Evolutionary conservation across 2,329 filamentous ascomycete species (phyloP).

Genomic region (Pseudovirgaria hyperparasitica): DNA sequence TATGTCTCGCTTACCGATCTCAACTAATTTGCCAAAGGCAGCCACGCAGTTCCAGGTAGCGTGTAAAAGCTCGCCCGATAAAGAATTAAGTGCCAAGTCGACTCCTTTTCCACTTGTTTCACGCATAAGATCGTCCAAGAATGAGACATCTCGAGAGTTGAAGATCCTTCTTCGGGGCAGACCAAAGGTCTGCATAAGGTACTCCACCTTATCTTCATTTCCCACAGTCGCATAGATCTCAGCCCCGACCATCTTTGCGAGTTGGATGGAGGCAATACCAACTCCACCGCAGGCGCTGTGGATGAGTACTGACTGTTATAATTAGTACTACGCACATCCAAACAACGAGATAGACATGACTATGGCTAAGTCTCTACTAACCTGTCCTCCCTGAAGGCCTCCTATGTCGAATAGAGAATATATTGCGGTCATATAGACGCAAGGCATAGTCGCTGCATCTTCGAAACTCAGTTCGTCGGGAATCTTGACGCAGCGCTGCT

Average conservation of each 20-base stretch:
- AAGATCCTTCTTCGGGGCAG: constrained; percentile 15
- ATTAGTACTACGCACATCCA: not conserved
- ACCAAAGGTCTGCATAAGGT: constrained; percentile 3
- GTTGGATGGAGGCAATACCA: constrained; percentile 9
- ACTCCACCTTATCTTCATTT: constrained; percentile 4
- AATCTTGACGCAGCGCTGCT: constrained; percentile 8
- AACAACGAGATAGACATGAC: not conserved
- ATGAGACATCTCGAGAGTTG: constrained; percentile 10
- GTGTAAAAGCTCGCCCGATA: constrained; percentile 14
- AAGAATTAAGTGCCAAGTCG: constrained; percentile 20
- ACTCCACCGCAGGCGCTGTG: constrained; percentile 10
- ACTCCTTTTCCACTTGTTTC: constrained; percentile 18
- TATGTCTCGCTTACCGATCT: constrained; percentile 12
- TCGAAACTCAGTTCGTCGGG: constrained; percentile 14
- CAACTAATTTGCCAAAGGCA: constrained; percentile 9
- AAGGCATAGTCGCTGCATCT: constrained; percentile 14
- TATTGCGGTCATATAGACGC: constrained; percentile 12
- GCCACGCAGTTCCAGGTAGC: constrained; percentile 34
- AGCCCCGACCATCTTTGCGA: constrained; percentile 3
- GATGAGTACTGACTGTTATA: constrained; percentile 7
- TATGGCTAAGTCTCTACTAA: constrained; percentile 3
- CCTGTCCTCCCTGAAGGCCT: constrained; percentile 7
- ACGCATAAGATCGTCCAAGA: constrained; percentile 10
- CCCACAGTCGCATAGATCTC: constrained; percentile 6
- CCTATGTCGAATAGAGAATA: constrained; percentile 12